These are phyloP conservation scores for Salvia splendens DNA, from an alignment of 257 asterid species.

Conservation along the genomic window DNA sequence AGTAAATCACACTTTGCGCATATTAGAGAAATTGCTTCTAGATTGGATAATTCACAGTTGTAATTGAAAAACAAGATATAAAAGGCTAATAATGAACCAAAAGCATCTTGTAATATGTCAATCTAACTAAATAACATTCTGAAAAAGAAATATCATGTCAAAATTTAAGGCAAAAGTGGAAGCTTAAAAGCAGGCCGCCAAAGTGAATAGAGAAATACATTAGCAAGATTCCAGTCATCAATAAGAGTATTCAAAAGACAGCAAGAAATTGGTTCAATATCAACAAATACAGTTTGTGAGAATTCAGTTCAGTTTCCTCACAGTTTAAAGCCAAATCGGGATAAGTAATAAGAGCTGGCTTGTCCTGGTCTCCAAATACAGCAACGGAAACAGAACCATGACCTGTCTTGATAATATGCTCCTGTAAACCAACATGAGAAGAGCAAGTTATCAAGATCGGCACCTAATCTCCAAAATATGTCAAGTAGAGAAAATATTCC, in stretches of 20 bases:
- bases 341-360: conserved; percentile 91
- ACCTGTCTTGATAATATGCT: conserved; percentile 83
- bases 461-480: conserved; percentile 24
- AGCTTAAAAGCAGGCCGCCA: background rate
- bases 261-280: conserved; percentile 17
- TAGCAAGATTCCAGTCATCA: conserved; percentile 19
- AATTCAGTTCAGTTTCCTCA: conserved; percentile 44
- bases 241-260: conserved; percentile 21
- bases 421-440: conserved; percentile 55
- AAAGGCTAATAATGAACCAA: background rate
- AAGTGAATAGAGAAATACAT: conserved; percentile 12
- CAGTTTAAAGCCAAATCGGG: conserved; percentile 96
- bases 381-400: conserved; percentile 77
- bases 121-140: background rate
- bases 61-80: conserved; percentile 11
- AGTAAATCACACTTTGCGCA: conserved; percentile 23
- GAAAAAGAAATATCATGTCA: too few relatives aligned
- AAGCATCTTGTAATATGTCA: conserved; percentile 15
- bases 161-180: conserved; percentile 9
- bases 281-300: conserved; percentile 15
- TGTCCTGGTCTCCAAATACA: conserved; percentile 91
- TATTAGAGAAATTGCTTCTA: conserved; percentile 4
- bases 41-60: too few relatives aligned
- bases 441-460: conserved; percentile 33
- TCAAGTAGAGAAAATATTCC: conserved; percentile 38